Conservation (phyloP, 352 stramenopile genomes). For the Saprolegnia parasitica region DNA sequence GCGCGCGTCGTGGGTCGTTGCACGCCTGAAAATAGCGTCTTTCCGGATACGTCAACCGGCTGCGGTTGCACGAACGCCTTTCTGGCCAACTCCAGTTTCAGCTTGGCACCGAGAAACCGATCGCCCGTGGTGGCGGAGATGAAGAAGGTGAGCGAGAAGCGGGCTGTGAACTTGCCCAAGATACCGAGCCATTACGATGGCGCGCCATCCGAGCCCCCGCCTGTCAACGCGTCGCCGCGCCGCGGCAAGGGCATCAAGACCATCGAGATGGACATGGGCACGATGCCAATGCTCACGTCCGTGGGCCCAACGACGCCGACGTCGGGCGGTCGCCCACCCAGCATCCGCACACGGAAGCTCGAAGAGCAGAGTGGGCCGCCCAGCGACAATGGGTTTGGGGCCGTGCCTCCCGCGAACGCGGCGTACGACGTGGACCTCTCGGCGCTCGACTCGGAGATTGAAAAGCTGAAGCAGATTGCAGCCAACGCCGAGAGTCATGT, state of each 20-base stretch:
- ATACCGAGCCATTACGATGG: conserved; percentile 2
- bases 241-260: conserved; percentile 5
- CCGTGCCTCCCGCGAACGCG: conserved; percentile 2
- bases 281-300: conserved; percentile 8
- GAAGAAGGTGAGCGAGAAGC: conserved; percentile 29
- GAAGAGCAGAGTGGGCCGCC: neutral
- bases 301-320: conserved; percentile 19
- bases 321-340: neutral
- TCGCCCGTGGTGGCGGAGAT: neutral
- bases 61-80: neutral
- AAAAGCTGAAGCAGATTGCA: conserved; percentile 23
- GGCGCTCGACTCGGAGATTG: conserved; percentile 19
- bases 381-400: neutral
- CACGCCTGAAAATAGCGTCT: neutral
- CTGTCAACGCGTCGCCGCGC: conserved; percentile 3
- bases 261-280: neutral
- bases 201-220: conserved; percentile 2
- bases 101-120: neutral
- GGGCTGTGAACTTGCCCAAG: conserved; percentile 26
- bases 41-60: neutral
- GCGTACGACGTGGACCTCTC: conserved; percentile 24
- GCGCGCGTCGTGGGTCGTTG: no score
- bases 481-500: conserved; percentile 22
- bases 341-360: conserved; percentile 26
- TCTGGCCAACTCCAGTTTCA: neutral